Evolutionary conservation across 2,329 filamentous ascomycete genomes (phyloP).

Genomic region (Cladosporium sphaerospermum): DNA sequence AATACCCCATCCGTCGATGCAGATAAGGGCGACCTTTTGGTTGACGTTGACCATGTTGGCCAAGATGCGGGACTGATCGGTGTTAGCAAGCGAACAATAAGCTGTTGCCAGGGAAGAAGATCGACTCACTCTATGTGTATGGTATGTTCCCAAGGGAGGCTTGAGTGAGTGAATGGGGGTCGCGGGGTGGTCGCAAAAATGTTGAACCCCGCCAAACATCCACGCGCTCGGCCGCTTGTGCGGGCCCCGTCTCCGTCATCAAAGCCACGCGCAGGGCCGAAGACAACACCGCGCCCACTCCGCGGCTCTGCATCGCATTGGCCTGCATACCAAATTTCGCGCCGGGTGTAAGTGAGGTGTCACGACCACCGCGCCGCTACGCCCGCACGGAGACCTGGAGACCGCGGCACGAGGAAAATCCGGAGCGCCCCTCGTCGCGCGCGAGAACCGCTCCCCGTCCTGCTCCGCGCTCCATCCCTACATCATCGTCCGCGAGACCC

Average conservation of each 20-base stretch:
- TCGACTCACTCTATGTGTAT: constrained; percentile 2
- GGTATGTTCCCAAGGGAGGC: not conserved
- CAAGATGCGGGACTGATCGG: no score
- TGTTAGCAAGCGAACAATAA: no score
- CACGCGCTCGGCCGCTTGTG: not conserved
- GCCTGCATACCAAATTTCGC: no score
- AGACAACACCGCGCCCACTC: no score
- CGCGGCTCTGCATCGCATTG: no score
- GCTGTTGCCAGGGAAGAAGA: not conserved
- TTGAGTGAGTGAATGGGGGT: not conserved
- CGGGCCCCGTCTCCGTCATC: no score
- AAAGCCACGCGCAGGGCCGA: no score
- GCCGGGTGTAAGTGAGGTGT: no score
- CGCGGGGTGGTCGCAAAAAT: not conserved
- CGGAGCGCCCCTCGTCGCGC: not conserved
- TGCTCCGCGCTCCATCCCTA: not conserved
- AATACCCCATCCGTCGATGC: constrained; percentile 98
- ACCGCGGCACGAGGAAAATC: not conserved
- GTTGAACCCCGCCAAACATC: constrained; percentile 10
- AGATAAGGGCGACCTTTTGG: constrained; percentile 70
- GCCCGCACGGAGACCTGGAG: not conserved
- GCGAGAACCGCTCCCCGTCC: not conserved
- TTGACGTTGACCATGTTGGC: constrained; percentile 48
- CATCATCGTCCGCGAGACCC: not conserved
- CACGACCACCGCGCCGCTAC: no score